Base-by-base conservation (phyloP, 306 rosid genomes). In the Malus sylvestris region DNA sequence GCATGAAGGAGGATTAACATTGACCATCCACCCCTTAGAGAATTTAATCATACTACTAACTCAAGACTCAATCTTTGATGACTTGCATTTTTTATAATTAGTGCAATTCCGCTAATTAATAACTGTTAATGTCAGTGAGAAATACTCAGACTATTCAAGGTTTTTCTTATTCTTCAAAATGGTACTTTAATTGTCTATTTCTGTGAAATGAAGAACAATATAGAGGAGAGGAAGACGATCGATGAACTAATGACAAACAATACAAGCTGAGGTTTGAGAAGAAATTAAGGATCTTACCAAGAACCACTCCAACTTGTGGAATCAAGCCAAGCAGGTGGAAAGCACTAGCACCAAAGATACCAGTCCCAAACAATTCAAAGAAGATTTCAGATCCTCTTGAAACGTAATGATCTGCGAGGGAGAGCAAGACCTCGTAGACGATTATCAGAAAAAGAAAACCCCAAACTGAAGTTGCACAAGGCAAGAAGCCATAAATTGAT, bases 401-500 rank as follows among this genome's bases (percentile, higher is more conserved):
- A 70, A 84, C 73, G 60, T 49, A 81, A 5, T 42, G 66, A 64
- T n/a, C 74, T 49, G 80, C 87, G 15, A 42, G 23, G 58, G 71
- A 70, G 29, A 84, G 70, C 76, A 84, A 67, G 49, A 63, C 71
- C 85, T 81, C 85, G 8, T 84, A 84, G 13, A 77, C 73, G 2
- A 84, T n/a, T 4, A 84, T 55, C 81, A 84, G 49, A 81, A 78
- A 84, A 20, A 81, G 72, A 52, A 73, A 52, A 44, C 85, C 83
- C 83, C 75, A 77, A 8, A 81, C n/a, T 6, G 65, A 45, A 2
- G 83, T 59, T 23, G 87, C 61, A 63, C 87, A 84, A 51, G 87
- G 87, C 82, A 84, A 67, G 71, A 84, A 84, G 44, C 76, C 83
- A 59, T 73, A 81, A 29, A 32, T 23, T 61, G 87, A 76, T 76